These are phyloP conservation scores for Neurospora cerealis DNA, from an alignment of 495 filamentous ascomycete genomes.

Conservation along the genomic window DNA sequence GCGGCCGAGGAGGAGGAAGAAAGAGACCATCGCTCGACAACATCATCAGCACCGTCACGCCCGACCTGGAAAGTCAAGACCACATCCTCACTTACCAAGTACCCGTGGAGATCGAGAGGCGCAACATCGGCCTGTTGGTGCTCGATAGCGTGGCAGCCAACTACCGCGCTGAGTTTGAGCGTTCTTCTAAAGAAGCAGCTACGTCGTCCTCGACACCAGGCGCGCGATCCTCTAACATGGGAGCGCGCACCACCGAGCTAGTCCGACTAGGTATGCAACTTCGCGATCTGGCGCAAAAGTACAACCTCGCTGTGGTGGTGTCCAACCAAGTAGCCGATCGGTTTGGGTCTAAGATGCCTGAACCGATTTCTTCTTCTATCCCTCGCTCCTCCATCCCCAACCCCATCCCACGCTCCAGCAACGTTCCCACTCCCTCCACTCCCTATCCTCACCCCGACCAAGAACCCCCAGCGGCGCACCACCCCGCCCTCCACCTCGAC, in stretches of 20 bases:
- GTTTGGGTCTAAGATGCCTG: conserved; percentile 35
- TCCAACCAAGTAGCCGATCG: conserved; percentile 95
- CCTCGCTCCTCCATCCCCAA: conserved; percentile 1
- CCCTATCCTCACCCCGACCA: conserved; percentile 29
- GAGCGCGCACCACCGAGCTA: conserved; percentile 55
- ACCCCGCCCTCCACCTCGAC: conserved; percentile 55
- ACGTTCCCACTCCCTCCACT: conserved; percentile 18
- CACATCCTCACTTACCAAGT: conserved; percentile 90
- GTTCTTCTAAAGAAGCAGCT: conserved; percentile 13
- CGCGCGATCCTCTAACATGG: conserved; percentile 38
- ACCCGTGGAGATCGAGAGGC: conserved; percentile 66
- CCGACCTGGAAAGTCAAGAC: conserved; percentile 89
- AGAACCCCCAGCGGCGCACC: conserved; percentile 10
- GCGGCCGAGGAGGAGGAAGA: background rate
- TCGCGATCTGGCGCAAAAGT: conserved; percentile 57
- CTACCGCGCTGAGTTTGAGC: conserved; percentile 80
- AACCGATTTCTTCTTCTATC: conserved; percentile 7
- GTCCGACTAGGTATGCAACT: conserved; percentile 66
- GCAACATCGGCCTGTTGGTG: conserved; percentile 69
- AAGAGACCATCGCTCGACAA: conserved; percentile 54
- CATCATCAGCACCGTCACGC: conserved; percentile 72
- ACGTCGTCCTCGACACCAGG: background rate
- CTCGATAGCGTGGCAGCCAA: conserved; percentile 91
- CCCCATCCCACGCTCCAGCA: background rate
- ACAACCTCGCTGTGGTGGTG: conserved; percentile 77